A percentile compares a stretch with the other conserved stretches of the same genome.
These are phyloP conservation scores for Aegilops sharonensis DNA, from an alignment of 176 grass and related monocot genomes.

Conservation along the genomic window DNA sequence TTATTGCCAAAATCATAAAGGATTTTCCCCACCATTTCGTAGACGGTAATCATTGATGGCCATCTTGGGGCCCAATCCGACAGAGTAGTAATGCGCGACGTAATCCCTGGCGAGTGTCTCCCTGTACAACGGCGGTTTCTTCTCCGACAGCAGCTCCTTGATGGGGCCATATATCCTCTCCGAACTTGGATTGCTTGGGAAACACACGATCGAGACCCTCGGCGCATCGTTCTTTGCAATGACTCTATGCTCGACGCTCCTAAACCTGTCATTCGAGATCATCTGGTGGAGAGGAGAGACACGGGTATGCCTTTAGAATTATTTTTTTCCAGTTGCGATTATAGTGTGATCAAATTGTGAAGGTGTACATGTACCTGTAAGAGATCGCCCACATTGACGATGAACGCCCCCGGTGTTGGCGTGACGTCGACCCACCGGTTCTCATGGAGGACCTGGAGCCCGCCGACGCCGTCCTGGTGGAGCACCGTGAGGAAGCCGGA, in stretches of 20 bases:
- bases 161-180: constrained; percentile 48
- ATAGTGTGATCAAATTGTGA: no score
- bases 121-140: constrained; percentile 40
- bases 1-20: not conserved
- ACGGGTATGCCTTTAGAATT: no score
- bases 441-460: constrained; percentile 46
- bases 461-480: constrained; percentile 47
- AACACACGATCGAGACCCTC: constrained; percentile 43
- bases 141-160: constrained; percentile 46
- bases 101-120: constrained; percentile 47
- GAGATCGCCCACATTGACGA: constrained; percentile 49
- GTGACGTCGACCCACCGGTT: constrained; percentile 41
- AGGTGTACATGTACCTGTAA: constrained; percentile 26
- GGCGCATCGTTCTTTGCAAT: constrained; percentile 26
- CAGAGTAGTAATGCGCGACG: constrained; percentile 4
- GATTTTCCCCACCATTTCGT: not conserved
- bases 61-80: not conserved
- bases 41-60: not conserved
- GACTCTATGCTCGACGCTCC: constrained; percentile 55
- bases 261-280: constrained; percentile 53
- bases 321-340: no score
- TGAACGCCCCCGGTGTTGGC: constrained; percentile 33
- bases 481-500: constrained; percentile 45
- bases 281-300: constrained; percentile 12
- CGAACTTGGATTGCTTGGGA: constrained; percentile 35